A percentile compares a stretch with the other conserved stretches of the same genome.
Conservation (phyloP, 1,284 basidiomycete genomes). For the Cryptococcus floricola region DNA sequence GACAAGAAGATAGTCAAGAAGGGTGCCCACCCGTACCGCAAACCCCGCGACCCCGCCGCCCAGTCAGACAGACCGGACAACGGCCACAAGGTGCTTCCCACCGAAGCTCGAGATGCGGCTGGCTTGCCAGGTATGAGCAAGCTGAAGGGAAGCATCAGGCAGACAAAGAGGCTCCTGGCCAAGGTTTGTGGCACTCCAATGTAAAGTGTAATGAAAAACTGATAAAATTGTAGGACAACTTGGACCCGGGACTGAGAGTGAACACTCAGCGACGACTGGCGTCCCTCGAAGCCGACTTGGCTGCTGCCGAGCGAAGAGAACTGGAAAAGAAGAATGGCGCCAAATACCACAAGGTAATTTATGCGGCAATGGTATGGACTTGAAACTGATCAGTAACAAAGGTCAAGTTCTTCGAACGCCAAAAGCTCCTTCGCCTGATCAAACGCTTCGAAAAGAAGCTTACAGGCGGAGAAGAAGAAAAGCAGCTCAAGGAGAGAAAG, state of each 20-base stretch:
- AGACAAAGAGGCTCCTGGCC: constrained; percentile 70
- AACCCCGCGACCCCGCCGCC: constrained; percentile 1
- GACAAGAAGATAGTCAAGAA: constrained; percentile 3
- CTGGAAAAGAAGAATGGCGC: constrained; percentile 69
- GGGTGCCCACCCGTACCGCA: constrained; percentile 10
- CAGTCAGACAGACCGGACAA: constrained; percentile 5
- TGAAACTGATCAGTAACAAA: constrained; percentile 9
- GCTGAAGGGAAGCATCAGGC: constrained; percentile 71
- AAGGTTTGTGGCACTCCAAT: constrained; percentile 55
- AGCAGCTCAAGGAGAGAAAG: constrained; percentile 40
- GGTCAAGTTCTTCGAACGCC: constrained; percentile 83
- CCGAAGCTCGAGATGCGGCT: constrained; percentile 27
- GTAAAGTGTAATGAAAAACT: neutral
- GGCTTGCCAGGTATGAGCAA: constrained; percentile 53
- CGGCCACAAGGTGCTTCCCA: constrained; percentile 19
- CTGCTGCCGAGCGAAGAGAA: constrained; percentile 56
- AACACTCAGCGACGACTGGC: constrained; percentile 70
- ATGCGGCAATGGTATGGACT: too few relatives aligned
- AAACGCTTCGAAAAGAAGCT: constrained; percentile 58
- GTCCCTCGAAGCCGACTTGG: constrained; percentile 69
- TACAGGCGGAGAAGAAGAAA: constrained; percentile 33
- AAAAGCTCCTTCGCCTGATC: constrained; percentile 72
- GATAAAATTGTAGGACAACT: constrained; percentile 57
- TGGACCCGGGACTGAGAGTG: constrained; percentile 72
- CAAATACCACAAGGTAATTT: constrained; percentile 65